These are phyloP conservation scores for Epichloe scottii DNA, from an alignment of 2,329 filamentous ascomycete genomes.

Conservation along the genomic window DNA sequence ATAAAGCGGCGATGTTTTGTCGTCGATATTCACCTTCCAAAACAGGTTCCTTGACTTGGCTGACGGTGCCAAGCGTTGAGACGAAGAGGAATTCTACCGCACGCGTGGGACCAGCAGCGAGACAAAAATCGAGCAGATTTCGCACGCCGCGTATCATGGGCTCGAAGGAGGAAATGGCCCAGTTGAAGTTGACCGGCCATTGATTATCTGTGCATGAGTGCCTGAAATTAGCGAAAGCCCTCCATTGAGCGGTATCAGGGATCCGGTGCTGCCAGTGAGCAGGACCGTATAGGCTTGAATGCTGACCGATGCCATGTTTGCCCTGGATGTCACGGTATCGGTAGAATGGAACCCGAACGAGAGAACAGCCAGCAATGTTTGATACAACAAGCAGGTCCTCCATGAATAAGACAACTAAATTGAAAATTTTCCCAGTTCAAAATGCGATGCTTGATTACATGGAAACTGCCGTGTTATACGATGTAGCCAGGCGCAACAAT, in stretches of 20 bases:
- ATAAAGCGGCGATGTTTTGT: too few species aligned
- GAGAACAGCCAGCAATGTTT: not conserved
- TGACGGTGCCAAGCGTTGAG: not conserved
- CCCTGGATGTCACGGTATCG: not conserved
- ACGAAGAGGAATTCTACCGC: not conserved
- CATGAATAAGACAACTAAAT: not conserved
- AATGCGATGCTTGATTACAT: not conserved
- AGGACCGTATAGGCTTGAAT: slow-evolving; percentile 23
- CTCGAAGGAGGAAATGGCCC: not conserved
- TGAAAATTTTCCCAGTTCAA: not conserved
- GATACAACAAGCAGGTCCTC: not conserved
- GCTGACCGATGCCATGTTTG: slow-evolving; percentile 8
- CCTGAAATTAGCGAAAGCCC: not conserved
- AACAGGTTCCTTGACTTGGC: not conserved
- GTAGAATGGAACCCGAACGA: not conserved
- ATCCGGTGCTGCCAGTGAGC: slow-evolving; percentile 30
- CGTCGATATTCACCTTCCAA: too few species aligned
- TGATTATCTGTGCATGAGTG: not conserved
- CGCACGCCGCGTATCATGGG: not conserved
- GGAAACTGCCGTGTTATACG: not conserved
- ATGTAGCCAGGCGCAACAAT: not conserved
- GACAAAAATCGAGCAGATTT: not conserved
- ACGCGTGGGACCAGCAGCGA: not conserved
- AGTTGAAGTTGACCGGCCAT: slow-evolving; percentile 3
- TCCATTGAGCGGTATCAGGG: not conserved